These are phyloP conservation scores for Discostella pseudostelligera DNA, from an alignment of 108 stramenopile genomes.

Conservation along the genomic window DNA sequence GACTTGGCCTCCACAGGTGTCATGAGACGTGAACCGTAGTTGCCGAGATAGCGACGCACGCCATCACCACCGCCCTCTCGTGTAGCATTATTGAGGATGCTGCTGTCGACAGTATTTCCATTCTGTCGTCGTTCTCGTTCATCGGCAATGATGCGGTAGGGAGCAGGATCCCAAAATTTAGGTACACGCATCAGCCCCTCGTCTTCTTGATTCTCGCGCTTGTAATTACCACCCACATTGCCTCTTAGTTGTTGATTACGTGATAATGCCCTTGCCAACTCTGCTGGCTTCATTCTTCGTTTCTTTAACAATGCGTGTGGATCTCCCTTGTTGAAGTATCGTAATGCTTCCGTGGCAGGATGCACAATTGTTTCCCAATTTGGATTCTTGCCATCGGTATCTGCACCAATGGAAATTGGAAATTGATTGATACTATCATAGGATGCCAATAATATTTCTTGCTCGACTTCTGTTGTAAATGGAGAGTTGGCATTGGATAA, in stretches of 20 bases:
- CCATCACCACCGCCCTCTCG: slow-evolving; percentile 31
- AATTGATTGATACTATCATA: slow-evolving; percentile 28
- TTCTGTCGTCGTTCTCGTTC: slow-evolving; percentile 20
- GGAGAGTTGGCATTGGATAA: slow-evolving; percentile 4
- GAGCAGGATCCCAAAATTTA: slow-evolving; percentile 46
- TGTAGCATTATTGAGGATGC: background rate
- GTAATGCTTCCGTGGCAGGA: slow-evolving; percentile 36
- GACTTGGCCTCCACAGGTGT: slow-evolving; percentile 59
- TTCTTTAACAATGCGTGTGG: slow-evolving; percentile 1
- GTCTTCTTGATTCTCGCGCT: background rate
- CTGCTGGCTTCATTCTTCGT: background rate
- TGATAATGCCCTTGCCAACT: slow-evolving; percentile 17
- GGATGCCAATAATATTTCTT: slow-evolving; percentile 9
- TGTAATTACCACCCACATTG: background rate
- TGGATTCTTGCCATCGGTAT: slow-evolving; percentile 6
- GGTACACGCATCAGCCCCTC: slow-evolving; percentile 43
- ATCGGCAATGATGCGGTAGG: slow-evolving; percentile 33
- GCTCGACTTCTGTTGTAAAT: slow-evolving; percentile 12
- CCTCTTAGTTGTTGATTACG: slow-evolving; percentile 9
- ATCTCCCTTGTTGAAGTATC: slow-evolving; percentile 15
- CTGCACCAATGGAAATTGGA: slow-evolving; percentile 32
- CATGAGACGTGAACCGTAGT: slow-evolving; percentile 67
- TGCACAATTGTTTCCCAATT: slow-evolving; percentile 44
- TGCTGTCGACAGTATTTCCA: background rate
- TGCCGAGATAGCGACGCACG: slow-evolving; percentile 74